Percentiles rank a stretch among this genome's conserved stretches.
These are phyloP conservation scores for Penicillium sp. DNA, from an alignment of 2,329 filamentous ascomycete genomes.

Conservation along the genomic window DNA sequence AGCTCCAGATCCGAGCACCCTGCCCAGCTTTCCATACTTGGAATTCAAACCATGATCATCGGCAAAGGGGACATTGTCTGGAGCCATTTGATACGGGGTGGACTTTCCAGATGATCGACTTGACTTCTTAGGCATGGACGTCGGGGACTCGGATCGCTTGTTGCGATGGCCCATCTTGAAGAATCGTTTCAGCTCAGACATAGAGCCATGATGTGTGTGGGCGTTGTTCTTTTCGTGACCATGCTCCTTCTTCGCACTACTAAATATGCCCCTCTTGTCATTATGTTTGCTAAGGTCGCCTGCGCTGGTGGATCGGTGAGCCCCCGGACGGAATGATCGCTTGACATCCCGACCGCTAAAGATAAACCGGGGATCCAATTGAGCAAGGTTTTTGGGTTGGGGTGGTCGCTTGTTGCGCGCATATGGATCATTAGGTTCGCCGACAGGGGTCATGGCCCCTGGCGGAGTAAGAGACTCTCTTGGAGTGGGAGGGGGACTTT, in stretches of 20 bases:
- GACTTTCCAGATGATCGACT: conserved; percentile 47
- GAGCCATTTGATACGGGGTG: conserved; percentile 45
- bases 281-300: conserved; percentile 35
- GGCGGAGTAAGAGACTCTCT: conserved; percentile 49
- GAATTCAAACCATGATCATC: conserved; percentile 84
- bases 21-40: conserved; percentile 93
- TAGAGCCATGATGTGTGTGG: conserved; percentile 61
- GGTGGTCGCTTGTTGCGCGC: conserved; percentile 69
- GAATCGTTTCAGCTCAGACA: conserved; percentile 93
- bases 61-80: conserved; percentile 65
- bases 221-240: conserved; percentile 39
- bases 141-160: conserved; percentile 55
- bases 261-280: conserved; percentile 49
- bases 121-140: conserved; percentile 50
- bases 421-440: conserved; percentile 76
- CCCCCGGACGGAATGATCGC: conserved; percentile 38
- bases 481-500: conserved; percentile 55
- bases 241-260: conserved; percentile 47
- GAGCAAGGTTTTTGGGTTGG: conserved; percentile 55
- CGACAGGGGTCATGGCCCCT: conserved; percentile 67
- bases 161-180: conserved; percentile 68
- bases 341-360: conserved; percentile 68
- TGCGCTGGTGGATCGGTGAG: conserved; percentile 42
- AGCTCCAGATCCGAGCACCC: conserved; percentile 83
- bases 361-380: conserved; percentile 72